Evolutionary conservation across 208 protist species (phyloP), one percentile per base, ranked within the genome.

Genomic region (Leishmania aethiopica): DNA sequence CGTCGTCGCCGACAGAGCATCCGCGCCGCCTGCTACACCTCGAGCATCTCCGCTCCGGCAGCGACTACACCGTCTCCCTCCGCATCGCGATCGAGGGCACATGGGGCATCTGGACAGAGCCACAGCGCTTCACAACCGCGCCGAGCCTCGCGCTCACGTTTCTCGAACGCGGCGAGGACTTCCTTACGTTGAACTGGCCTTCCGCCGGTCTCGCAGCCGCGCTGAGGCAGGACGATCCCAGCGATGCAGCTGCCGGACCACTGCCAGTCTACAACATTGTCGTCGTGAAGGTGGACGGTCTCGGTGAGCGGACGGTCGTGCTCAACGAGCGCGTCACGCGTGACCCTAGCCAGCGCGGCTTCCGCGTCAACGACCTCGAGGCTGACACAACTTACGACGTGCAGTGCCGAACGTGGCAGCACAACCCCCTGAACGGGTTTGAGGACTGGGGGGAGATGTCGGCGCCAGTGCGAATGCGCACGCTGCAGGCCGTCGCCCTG

Each of bases 51-150:
- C 84, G 75, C 40, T 66, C 94, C 32, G 93, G 92, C 55, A 91
- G 83, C 19, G 84, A 91, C 75, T 98, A 97, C 80, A 84, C 64
- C 57, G 78, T 96, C 40, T 87, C 91, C 0, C 82, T 96, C 11
- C 91, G 94, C n/a, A 89, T 89, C 17, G 95, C 89, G 77, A 86
- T 96, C 45, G 90, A 93, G 7, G 87, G 73, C 32, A 92, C 94
- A 83, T 98, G 96, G 96, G 96, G 96, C 59, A 60, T 86, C 51
- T 98, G 96, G 96, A 95, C 92, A n/a, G 91, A 97, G 82, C 88
- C 89, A 28, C 45, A 82, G 55, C 71, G 71, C 32, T 96, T 96
- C 81, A 81, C 82, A 22, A 97, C 96, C 15, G 66, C 80, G 51
- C 67, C 88, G 2, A 90, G 75, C 70, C 81, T 84, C 11, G 71